These are phyloP conservation scores for Elsinoe fawcettii DNA, from an alignment of 2,329 filamentous ascomycete species.

Conservation along the genomic window DNA sequence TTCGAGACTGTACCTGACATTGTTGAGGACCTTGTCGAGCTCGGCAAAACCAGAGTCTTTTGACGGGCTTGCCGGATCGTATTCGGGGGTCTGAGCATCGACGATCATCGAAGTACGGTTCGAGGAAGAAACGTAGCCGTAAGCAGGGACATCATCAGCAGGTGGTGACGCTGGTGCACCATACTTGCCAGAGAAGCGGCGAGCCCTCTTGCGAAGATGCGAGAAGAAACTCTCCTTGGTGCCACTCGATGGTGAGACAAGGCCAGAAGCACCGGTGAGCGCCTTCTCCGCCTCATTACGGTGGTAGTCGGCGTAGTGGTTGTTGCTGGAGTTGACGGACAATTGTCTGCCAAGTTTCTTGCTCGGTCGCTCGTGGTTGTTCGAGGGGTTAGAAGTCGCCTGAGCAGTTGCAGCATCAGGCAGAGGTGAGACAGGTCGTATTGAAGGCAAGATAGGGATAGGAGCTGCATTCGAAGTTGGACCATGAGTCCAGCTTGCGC, in stretches of 20 bases:
- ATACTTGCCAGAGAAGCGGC: conserved; percentile 85
- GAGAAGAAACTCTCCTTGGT: conserved; percentile 98
- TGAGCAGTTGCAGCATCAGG: conserved; percentile 88
- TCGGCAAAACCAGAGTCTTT: conserved; percentile 49
- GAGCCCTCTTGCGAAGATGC: conserved; percentile 85
- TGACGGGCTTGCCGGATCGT: conserved; percentile 30
- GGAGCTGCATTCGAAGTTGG: conserved; percentile 62
- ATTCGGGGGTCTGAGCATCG: conserved; percentile 39
- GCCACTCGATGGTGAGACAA: conserved; percentile 62
- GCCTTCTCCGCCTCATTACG: conserved; percentile 86
- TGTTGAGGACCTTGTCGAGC: conserved; percentile 54
- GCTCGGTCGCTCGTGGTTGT: conserved; percentile 55
- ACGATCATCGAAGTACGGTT: conserved; percentile 78
- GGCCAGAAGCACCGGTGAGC: conserved; percentile 69
- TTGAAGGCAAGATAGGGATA: conserved; percentile 92
- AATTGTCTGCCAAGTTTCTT: conserved; percentile 95
- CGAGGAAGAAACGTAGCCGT: conserved; percentile 75
- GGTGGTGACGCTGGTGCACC: conserved; percentile 70
- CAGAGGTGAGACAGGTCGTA: conserved; percentile 91
- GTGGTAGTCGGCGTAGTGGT: conserved; percentile 85
- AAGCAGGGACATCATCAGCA: conserved; percentile 64
- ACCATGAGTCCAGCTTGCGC: conserved; percentile 89
- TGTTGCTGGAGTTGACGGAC: conserved; percentile 83
- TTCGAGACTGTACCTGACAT: conserved; percentile 52
- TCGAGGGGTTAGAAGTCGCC: conserved; percentile 57